These are phyloP conservation scores for Zoysia japonica DNA, from an alignment of 176 grass and related monocot genomes.

Conservation along the genomic window DNA sequence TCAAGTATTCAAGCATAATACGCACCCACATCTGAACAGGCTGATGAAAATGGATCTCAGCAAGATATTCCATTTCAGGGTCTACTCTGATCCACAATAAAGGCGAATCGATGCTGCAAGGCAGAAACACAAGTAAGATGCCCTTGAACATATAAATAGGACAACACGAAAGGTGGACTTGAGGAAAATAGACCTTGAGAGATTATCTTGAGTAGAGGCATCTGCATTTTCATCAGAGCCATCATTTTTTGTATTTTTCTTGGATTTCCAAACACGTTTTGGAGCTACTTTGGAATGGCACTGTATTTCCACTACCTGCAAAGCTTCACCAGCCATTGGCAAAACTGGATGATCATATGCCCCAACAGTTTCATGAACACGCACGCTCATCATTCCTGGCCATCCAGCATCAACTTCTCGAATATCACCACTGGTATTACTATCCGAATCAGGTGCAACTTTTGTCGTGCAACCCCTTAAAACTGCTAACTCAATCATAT, in stretches of 20 bases:
- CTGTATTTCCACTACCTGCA: conserved; percentile 90
- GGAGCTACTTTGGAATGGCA: conserved; percentile 89
- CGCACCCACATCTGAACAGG: conserved; percentile 98
- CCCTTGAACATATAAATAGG: not conserved
- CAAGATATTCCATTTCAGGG: conserved; percentile 98
- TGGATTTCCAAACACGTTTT: conserved; percentile 84
- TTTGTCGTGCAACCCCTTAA: conserved; percentile 71
- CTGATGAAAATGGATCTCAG: conserved; percentile 94
- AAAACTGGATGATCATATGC: conserved; percentile 91
- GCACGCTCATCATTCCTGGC: conserved; percentile 98
- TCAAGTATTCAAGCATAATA: conserved; percentile 26
- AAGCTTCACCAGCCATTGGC: conserved; percentile 84
- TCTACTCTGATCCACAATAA: conserved; percentile 93
- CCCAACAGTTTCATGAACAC: conserved; percentile 88
- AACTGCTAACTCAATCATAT: conserved; percentile 88
- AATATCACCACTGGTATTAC: conserved; percentile 55
- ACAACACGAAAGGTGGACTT: not conserved
- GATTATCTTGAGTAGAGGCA: conserved; percentile 75
- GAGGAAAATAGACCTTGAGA: conserved; percentile 58
- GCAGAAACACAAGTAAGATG: conserved; percentile 26
- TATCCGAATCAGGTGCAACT: conserved; percentile 50
- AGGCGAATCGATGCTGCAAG: conserved; percentile 82
- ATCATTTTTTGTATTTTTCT: conserved; percentile 80
- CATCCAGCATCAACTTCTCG: conserved; percentile 77
- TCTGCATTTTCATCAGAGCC: conserved; percentile 95